Evolutionary conservation across 306 rosid species (phyloP).

Genomic region (Medicago lupulina): DNA sequence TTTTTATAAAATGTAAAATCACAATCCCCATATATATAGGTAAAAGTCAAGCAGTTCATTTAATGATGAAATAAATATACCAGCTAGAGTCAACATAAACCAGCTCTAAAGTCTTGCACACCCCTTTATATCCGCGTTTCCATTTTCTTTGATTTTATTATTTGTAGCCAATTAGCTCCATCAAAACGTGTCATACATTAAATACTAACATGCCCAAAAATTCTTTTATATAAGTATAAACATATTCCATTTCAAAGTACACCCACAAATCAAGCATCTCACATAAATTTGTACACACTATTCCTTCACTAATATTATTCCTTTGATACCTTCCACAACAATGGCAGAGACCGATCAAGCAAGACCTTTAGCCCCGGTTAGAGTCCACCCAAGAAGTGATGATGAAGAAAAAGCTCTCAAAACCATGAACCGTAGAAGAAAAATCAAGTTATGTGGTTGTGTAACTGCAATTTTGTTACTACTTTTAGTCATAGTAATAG

Average conservation of each 20-base stretch:
- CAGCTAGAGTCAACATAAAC: conserved; percentile 1
- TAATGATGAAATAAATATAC: not conserved
- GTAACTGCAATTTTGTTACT: conserved; percentile 26
- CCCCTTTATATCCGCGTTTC: not conserved
- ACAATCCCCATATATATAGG: not conserved
- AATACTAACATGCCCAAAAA: not conserved
- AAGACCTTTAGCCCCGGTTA: conserved; percentile 31
- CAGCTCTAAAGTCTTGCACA: not conserved
- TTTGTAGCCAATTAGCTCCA: not conserved
- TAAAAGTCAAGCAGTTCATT: not conserved
- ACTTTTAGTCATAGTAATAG: conserved; percentile 39
- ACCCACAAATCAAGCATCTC: not conserved
- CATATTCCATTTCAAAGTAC: not conserved
- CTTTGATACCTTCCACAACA: conserved; percentile 23
- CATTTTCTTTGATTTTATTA: not conserved
- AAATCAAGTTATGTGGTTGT: conserved; percentile 54
- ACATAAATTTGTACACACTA: not conserved
- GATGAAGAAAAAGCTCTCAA: conserved; percentile 33
- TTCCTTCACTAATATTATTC: not conserved
- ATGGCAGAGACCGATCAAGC: conserved; percentile 46
- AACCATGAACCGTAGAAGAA: conserved; percentile 36
- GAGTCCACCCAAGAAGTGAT: conserved; percentile 36
- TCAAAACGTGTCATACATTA: conserved; percentile 15
- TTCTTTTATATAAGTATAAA: not conserved
- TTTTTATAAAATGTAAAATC: too few species aligned